A percentile compares a stretch with the other conserved stretches of the same genome.
phyloP scores from a whole-genome alignment of 306 rosid species.

The Fragaria ananassa region DNA sequence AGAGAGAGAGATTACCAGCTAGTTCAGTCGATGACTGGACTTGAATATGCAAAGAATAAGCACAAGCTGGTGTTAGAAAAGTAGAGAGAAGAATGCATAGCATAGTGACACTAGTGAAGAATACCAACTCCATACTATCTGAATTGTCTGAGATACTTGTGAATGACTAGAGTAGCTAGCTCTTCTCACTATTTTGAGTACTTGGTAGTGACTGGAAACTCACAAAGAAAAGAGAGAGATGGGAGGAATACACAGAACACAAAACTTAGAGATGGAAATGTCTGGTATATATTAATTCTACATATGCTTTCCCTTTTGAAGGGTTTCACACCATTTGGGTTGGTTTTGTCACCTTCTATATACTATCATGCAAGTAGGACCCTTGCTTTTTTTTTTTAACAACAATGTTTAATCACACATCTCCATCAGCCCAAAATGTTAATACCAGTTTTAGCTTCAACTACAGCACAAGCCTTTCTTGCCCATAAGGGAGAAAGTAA shows the following conservation, averaged over 20 bases:
- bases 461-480: no score
- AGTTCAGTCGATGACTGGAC: conserved; percentile 26
- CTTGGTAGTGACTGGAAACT: conserved; percentile 20
- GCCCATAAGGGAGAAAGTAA: no score
- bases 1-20: conserved; percentile 32
- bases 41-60: conserved; percentile 44
- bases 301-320: conserved; percentile 28
- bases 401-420: conserved; percentile 4
- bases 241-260: conserved; percentile 51
- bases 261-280: conserved; percentile 35
- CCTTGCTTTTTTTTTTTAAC: conserved; percentile 22
- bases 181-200: not conserved
- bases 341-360: conserved; percentile 45
- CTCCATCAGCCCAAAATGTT: conserved; percentile 8
- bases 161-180: not conserved
- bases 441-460: no score
- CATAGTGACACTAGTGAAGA: conserved; percentile 22
- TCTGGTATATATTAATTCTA: conserved; percentile 19
- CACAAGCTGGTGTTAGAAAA: conserved; percentile 28
- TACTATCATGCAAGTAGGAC: conserved; percentile 27
- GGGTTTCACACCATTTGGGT: conserved; percentile 44
- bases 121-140: conserved; percentile 32
- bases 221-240: conserved; percentile 18
- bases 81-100: conserved; percentile 33
- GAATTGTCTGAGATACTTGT: not conserved